phyloP scores from a whole-genome alignment of 2,329 filamentous ascomycete genomes.

The Claviceps arundinis region DNA sequence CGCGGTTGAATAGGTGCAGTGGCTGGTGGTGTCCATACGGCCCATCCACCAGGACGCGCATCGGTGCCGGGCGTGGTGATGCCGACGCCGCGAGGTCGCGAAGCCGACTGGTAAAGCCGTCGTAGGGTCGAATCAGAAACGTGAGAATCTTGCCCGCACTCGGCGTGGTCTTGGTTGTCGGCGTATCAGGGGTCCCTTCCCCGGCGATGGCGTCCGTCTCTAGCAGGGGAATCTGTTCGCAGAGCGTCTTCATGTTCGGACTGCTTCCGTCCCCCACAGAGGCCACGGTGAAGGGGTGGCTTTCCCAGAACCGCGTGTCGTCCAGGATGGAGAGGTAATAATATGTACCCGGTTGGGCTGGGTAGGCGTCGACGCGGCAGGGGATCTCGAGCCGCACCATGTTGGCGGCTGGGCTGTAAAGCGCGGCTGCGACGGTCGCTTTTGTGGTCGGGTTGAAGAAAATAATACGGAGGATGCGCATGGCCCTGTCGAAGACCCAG shows the following conservation, averaged over 20 bases:
- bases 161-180: background rate
- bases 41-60: slow-evolving; percentile 29
- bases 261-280: slow-evolving; percentile 11
- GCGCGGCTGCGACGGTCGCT: slow-evolving; percentile 20
- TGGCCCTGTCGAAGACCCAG: slow-evolving; percentile 35
- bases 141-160: slow-evolving; percentile 15
- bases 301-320: slow-evolving; percentile 30
- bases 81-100: slow-evolving; percentile 15
- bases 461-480: slow-evolving; percentile 29
- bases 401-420: slow-evolving; percentile 25
- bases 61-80: slow-evolving; percentile 12
- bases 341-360: slow-evolving; percentile 26
- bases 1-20: slow-evolving; percentile 23
- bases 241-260: slow-evolving; percentile 8
- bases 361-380: slow-evolving; percentile 19
- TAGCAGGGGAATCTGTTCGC: slow-evolving; percentile 22
- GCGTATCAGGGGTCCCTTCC: background rate
- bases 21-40: slow-evolving; percentile 29
- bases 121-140: slow-evolving; percentile 33
- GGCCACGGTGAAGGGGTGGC: slow-evolving; percentile 36
- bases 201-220: slow-evolving; percentile 5
- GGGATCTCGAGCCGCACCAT: slow-evolving; percentile 29
- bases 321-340: slow-evolving; percentile 32
- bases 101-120: slow-evolving; percentile 28
- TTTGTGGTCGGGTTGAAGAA: slow-evolving; percentile 26